Evolutionary conservation across 2,329 filamentous ascomycete genomes (phyloP), one percentile per base, ranked within the genome.

Genomic region (Dothiorella sarmentorum): DNA sequence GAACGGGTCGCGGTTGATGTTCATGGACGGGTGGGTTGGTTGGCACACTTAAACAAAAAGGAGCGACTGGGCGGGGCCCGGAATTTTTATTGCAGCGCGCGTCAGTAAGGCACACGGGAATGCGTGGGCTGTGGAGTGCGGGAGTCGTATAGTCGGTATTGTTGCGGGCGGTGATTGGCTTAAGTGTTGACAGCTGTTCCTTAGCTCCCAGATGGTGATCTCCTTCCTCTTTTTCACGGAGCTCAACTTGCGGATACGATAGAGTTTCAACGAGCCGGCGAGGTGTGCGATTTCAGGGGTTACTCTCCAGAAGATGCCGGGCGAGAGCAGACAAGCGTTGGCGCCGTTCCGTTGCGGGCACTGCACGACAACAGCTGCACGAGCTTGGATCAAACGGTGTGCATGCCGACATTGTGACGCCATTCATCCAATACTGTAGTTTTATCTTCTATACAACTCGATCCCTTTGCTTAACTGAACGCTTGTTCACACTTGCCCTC

Each of bases 1-100:
- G 71, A 78, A 77, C 13, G 76, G 74, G 65, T 78, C 76, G 63
- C 76, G 70, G 63, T 71, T 75, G 71, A 58, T 58, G 45, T 58
- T 58, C 56, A 58, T 58, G 51, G 37, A 43, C 38, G 37, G 37
- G 33, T 26, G 33, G 33, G 20, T 20, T 20, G 7, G 20, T 13
- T 7, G 47, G 27, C 3, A 26, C 10, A 18, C 15, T 10, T 26
- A 7, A 18, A 7, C 27, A 18, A 47, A 49, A 49, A 58, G 42
- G 55, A 58, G 55, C 42, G 55, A 49, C 43, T 20, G 31, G 55
- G 49, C 49, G 49, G 44, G 55, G 55, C 44, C 13, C 11, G 18
- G 33, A 40, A n/a, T n/a, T n/a, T 58, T 40, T 47, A 40, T 44
- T 33, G 27, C 15, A n/a, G 27, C 27, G 26, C 26, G 44, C 7